phyloP scores from a whole-genome alignment of 2,329 filamentous ascomycete genomes.

The Diplodia scrobiculata region DNA sequence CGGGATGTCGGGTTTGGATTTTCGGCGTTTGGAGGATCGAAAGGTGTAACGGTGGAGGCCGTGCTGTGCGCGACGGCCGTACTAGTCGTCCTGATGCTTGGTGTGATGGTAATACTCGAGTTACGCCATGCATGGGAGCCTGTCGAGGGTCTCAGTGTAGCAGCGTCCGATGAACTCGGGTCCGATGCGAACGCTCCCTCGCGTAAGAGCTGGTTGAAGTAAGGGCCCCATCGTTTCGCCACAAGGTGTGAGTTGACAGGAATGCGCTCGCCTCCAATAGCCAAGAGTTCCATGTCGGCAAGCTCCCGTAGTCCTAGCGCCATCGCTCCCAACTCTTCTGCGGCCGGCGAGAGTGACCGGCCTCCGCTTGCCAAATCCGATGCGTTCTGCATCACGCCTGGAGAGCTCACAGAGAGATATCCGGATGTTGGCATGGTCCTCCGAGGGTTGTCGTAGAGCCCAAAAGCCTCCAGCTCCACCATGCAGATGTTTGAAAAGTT shows the following conservation, averaged over 20 bases:
- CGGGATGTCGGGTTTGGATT: constrained; percentile 59
- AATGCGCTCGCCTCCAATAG: constrained; percentile 85
- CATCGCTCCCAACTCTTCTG: constrained; percentile 81
- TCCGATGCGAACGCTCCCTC: constrained; percentile 72
- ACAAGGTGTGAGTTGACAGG: constrained; percentile 91
- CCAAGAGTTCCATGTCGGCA: constrained; percentile 94
- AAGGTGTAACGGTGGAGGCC: constrained; percentile 44
- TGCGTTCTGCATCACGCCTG: constrained; percentile 59
- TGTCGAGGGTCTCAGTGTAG: constrained; percentile 68
- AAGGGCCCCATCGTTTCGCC: constrained; percentile 87
- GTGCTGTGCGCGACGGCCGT: constrained; percentile 46
- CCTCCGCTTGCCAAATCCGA: constrained; percentile 68
- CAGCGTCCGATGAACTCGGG: constrained; percentile 69
- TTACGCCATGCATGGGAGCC: constrained; percentile 63
- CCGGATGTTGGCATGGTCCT: constrained; percentile 75
- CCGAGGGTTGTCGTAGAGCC: constrained; percentile 92
- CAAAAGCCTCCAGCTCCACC: constrained; percentile 95
- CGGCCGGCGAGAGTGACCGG: constrained; percentile 71
- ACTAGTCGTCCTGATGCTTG: constrained; percentile 58
- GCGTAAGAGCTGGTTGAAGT: constrained; percentile 87
- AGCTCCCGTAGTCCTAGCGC: constrained; percentile 80
- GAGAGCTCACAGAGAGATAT: constrained; percentile 77
- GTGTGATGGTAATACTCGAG: constrained; percentile 84
- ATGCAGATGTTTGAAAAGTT: constrained; percentile 97
- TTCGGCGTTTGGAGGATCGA: constrained; percentile 58